A percentile compares a stretch with the other conserved stretches of the same genome.
Conservation (phyloP, 2,329 filamentous ascomycete species). For the Aureobasidium sp. region DNA sequence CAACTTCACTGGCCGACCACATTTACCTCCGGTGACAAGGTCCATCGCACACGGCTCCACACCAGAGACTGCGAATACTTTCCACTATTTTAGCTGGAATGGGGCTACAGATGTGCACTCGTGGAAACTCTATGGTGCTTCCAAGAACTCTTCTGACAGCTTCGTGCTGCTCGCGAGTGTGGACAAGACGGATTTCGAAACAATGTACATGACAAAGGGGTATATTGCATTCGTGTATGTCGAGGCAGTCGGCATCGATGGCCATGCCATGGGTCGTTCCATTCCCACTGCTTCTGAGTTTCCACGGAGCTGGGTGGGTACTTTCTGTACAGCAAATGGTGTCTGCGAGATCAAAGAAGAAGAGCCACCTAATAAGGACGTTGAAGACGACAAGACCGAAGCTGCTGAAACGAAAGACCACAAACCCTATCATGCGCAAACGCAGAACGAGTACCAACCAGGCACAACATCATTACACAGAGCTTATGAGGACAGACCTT, state of each 20-base stretch:
- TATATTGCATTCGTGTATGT: background rate
- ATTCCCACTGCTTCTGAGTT: background rate
- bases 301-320: background rate
- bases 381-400: too few relatives aligned
- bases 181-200: constrained; percentile 15
- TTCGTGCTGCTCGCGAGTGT: background rate
- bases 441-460: background rate
- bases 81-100: constrained; percentile 31
- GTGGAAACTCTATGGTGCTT: constrained; percentile 30
- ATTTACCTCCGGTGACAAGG: constrained; percentile 25
- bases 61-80: constrained; percentile 24
- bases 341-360: background rate
- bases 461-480: background rate
- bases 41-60: constrained; percentile 27
- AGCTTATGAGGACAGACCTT: background rate
- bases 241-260: background rate
- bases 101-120: constrained; percentile 33
- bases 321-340: background rate
- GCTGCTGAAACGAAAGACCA: too few relatives aligned
- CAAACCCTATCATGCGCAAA: background rate
- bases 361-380: background rate
- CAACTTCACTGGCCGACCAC: constrained; percentile 27
- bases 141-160: background rate
- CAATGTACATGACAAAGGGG: background rate
- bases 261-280: background rate